phyloP scores from a whole-genome alignment of 257 asterid species.

The Solanum stenotomum region DNA sequence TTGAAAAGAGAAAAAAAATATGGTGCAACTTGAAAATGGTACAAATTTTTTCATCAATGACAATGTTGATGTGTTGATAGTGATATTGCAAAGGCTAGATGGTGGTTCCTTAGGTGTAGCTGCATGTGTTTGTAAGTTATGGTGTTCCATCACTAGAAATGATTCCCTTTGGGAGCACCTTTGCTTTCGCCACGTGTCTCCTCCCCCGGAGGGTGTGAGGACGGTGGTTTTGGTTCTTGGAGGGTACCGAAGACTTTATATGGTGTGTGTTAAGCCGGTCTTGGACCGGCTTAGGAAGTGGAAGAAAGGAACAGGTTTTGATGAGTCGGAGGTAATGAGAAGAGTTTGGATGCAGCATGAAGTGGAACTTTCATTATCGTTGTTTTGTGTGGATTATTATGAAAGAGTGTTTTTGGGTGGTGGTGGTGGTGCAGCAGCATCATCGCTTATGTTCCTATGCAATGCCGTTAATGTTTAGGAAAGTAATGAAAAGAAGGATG shows the following conservation, averaged over 20 bases:
- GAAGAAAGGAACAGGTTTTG: not conserved
- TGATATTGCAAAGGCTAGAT: slow-evolving; percentile 61
- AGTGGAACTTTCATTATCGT: slow-evolving; percentile 68
- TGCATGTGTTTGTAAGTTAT: slow-evolving; percentile 69
- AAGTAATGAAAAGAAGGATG: not conserved
- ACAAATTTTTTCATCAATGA: slow-evolving; percentile 43
- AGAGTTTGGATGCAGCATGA: slow-evolving; percentile 55
- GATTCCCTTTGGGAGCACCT: slow-evolving; percentile 80
- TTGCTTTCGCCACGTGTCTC: slow-evolving; percentile 71
- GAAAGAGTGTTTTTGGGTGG: slow-evolving; percentile 52
- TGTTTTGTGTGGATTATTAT: slow-evolving; percentile 82
- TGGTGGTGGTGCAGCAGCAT: slow-evolving; percentile 11
- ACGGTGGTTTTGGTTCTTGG: slow-evolving; percentile 70
- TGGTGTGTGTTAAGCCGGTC: slow-evolving; percentile 65
- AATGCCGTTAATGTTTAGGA: slow-evolving; percentile 43
- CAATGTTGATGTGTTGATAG: slow-evolving; percentile 56
- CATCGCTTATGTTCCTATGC: slow-evolving; percentile 75
- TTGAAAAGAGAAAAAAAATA: not conserved
- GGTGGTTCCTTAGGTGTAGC: slow-evolving; percentile 62
- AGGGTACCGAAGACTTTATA: slow-evolving; percentile 67
- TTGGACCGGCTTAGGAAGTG: slow-evolving; percentile 28
- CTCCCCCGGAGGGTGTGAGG: slow-evolving; percentile 44
- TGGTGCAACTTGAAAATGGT: slow-evolving; percentile 7
- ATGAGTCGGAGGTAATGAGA: slow-evolving; percentile 19
- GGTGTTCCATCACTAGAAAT: slow-evolving; percentile 56